Percentiles rank a stretch among this genome's conserved stretches.
phyloP scores from a whole-genome alignment of 75 land plant genomes.

The Pinus tabuliformis region DNA sequence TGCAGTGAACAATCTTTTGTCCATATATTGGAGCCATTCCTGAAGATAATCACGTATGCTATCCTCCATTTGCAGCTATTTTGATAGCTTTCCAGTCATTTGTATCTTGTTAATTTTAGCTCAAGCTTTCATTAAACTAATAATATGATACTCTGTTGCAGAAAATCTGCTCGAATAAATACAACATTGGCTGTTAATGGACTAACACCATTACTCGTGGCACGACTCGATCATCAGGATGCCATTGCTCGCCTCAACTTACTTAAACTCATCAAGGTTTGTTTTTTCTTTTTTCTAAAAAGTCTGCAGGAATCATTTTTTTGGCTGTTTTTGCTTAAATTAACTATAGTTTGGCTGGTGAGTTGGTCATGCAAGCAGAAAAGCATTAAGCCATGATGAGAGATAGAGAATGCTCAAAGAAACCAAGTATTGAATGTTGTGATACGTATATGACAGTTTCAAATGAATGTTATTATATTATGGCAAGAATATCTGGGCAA shows the following conservation, averaged over 20 bases:
- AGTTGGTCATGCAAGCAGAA: neutral
- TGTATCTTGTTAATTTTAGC: neutral
- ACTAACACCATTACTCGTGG: constrained; percentile 90
- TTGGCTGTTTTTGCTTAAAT: neutral
- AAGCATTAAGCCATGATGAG: neutral
- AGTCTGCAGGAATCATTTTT: neutral
- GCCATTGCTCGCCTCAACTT: constrained; percentile 97
- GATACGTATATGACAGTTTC: neutral
- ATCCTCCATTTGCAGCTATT: neutral
- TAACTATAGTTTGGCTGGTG: neutral
- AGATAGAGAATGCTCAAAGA: neutral
- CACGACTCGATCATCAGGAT: constrained; percentile 95
- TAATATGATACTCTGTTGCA: constrained; percentile 29
- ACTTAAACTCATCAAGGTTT: constrained; percentile 93
- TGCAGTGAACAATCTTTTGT: constrained; percentile 91
- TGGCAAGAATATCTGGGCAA: neutral
- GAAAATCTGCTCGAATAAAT: constrained; percentile 93
- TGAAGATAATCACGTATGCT: constrained; percentile 91
- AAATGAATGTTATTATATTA: neutral
- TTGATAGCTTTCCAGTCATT: constrained; percentile 2
- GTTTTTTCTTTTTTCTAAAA: constrained; percentile 8
- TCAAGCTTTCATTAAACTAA: neutral
- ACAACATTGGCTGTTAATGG: constrained; percentile 91
- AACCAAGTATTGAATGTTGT: neutral
- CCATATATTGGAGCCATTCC: constrained; percentile 96